A percentile compares a stretch with the other conserved stretches of the same genome.
Conservation (phyloP, 345 rosid species). For the Pseudoturritis turrita region DNA sequence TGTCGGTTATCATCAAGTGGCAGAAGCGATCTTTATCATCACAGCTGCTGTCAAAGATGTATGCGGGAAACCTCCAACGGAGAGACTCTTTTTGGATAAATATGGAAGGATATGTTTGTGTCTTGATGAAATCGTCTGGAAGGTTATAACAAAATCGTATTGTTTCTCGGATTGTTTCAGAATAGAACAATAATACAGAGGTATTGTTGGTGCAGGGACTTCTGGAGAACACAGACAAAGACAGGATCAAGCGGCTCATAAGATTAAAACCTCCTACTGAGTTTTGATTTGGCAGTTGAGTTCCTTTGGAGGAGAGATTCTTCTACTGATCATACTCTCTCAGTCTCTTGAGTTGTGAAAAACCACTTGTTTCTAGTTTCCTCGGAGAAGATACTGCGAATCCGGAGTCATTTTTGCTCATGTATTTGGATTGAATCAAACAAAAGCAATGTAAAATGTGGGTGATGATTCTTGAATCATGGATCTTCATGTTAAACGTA, state of each 20-base stretch:
- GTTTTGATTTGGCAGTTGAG: conserved; percentile 31
- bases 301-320: not conserved
- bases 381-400: not conserved
- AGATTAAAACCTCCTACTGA: conserved; percentile 74
- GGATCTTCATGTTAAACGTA: not conserved
- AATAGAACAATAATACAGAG: not conserved
- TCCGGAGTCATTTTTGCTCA: not conserved
- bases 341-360: not conserved
- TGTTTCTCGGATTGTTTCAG: not conserved
- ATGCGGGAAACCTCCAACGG: conserved; percentile 76
- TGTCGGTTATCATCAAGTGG: conserved; percentile 54
- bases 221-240: conserved; percentile 73
- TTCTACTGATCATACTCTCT: not conserved
- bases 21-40: conserved; percentile 77
- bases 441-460: not conserved
- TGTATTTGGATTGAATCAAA: not conserved
- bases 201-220: not conserved
- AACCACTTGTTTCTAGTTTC: not conserved
- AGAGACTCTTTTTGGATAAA: conserved; percentile 75
- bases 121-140: conserved; percentile 82
- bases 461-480: not conserved
- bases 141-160: conserved; percentile 28
- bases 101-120: conserved; percentile 74
- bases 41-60: conserved; percentile 69
- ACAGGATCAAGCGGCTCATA: conserved; percentile 58